Conservation (phyloP, 2,329 filamentous ascomycete genomes). For the Dactylellina parvicollis region DNA sequence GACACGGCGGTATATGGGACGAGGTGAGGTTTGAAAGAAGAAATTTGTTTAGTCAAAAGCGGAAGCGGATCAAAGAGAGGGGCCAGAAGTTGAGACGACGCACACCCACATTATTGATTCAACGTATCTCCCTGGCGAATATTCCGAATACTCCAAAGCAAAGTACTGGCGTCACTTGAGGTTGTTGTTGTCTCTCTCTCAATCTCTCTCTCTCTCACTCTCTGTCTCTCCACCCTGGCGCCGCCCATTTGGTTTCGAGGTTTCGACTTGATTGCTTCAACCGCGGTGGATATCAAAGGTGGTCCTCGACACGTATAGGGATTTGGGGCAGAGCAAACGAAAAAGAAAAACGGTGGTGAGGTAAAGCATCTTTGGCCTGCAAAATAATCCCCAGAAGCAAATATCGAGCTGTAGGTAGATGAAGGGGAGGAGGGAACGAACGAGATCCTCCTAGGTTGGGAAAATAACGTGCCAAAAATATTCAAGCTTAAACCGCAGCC, state of each 20-base stretch:
- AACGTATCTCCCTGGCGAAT: constrained; percentile 44
- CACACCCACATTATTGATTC: constrained; percentile 45
- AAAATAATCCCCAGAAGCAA: constrained; percentile 15
- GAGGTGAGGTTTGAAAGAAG: constrained; percentile 41
- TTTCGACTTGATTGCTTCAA: constrained; percentile 23
- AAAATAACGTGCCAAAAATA: constrained; percentile 37
- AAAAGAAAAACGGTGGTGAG: constrained; percentile 4
- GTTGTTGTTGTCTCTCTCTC: too few relatives aligned
- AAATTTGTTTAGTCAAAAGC: constrained; percentile 52
- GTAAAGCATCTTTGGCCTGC: constrained; percentile 23
- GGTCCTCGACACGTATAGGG: constrained; percentile 7
- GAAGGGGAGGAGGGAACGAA: constrained; percentile 29
- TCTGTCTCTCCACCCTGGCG: constrained; percentile 15
- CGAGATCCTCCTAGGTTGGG: constrained; percentile 18
- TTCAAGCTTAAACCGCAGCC: constrained; percentile 25
- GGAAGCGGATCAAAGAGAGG: constrained; percentile 45
- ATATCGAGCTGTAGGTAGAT: constrained; percentile 31
- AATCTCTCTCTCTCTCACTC: too few relatives aligned
- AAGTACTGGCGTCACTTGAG: constrained; percentile 30
- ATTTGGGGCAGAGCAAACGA: neutral
- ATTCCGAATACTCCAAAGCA: constrained; percentile 38
- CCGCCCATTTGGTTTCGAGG: constrained; percentile 21
- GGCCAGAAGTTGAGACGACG: constrained; percentile 48
- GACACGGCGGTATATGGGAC: constrained; percentile 33
- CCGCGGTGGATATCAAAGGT: constrained; percentile 18